Conservation (phyloP, 352 stramenopile genomes). For the Peronosclerospora sorghi region DNA sequence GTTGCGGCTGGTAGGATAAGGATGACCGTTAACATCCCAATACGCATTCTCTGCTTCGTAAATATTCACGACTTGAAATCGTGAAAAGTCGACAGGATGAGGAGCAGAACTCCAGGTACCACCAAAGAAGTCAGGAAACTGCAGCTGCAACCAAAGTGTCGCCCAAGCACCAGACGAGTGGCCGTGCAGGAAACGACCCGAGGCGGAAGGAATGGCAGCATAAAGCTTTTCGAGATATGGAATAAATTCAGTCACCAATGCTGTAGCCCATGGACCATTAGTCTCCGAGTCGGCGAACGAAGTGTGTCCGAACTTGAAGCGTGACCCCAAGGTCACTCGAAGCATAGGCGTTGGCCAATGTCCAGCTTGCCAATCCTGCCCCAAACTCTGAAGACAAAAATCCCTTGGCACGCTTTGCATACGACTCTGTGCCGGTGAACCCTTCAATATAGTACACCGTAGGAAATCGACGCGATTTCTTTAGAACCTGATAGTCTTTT, state of each 20-base stretch:
- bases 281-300: slow-evolving; percentile 57
- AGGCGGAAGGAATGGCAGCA: slow-evolving; percentile 16
- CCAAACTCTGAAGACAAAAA: slow-evolving; percentile 63
- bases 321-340: slow-evolving; percentile 58
- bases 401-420: slow-evolving; percentile 40
- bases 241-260: slow-evolving; percentile 60
- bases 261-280: slow-evolving; percentile 59
- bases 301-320: slow-evolving; percentile 66
- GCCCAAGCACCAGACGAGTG: slow-evolving; percentile 67
- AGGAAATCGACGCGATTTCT: slow-evolving; percentile 23
- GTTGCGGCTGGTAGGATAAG: slow-evolving; percentile 45
- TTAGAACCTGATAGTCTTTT: slow-evolving; percentile 33
- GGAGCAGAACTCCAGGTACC: slow-evolving; percentile 64
- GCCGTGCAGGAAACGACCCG: slow-evolving; percentile 50
- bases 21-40: slow-evolving; percentile 46
- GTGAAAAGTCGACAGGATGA: slow-evolving; percentile 57
- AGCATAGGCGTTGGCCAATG: slow-evolving; percentile 52
- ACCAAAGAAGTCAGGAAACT: slow-evolving; percentile 61
- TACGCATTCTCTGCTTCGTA: slow-evolving; percentile 65
- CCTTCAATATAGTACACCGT: slow-evolving; percentile 75
- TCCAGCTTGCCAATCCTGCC: slow-evolving; percentile 40
- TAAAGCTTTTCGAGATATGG: slow-evolving; percentile 51
- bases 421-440: slow-evolving; percentile 56
- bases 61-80: slow-evolving; percentile 61
- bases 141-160: slow-evolving; percentile 63